A percentile compares a stretch with the other conserved stretches of the same genome.
These are phyloP conservation scores for Venturiaceae sp. DNA, from an alignment of 2,329 filamentous ascomycete species.

Conservation along the genomic window DNA sequence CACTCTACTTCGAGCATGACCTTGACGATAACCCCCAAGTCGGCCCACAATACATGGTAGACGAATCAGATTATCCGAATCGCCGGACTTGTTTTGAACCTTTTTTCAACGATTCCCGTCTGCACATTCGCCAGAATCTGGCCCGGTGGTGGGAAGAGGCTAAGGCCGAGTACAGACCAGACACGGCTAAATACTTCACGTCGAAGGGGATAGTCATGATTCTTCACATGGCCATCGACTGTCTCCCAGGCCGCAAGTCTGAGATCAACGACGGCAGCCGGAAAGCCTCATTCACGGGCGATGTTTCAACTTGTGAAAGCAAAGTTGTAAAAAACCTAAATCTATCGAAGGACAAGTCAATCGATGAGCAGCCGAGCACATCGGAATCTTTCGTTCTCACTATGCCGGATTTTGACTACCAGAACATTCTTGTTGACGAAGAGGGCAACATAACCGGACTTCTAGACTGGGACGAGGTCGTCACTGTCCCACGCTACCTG, in stretches of 20 bases:
- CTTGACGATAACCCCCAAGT: neutral
- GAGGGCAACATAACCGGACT: constrained; percentile 11
- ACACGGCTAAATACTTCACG: neutral
- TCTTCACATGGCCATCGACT: neutral
- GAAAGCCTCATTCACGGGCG: no score
- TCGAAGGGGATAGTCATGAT: neutral
- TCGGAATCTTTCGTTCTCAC: constrained; percentile 5
- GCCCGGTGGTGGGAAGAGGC: neutral
- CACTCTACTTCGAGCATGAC: neutral
- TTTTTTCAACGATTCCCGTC: neutral
- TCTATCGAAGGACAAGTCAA: no score
- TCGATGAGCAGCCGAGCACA: neutral
- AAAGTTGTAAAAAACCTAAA: no score
- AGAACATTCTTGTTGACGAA: constrained; percentile 13
- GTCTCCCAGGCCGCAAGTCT: neutral
- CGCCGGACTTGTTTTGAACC: neutral
- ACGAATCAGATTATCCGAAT: neutral
- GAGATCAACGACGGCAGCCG: no score
- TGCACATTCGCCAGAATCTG: neutral
- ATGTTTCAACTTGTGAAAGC: no score
- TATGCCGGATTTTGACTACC: constrained; percentile 9
- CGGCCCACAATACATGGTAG: neutral
- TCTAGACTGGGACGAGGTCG: constrained; percentile 11
- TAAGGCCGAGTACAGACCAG: neutral
- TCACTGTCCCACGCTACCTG: neutral